Conservation (phyloP, 768 basidiomycete genomes). For the Calocera cornea region DNA sequence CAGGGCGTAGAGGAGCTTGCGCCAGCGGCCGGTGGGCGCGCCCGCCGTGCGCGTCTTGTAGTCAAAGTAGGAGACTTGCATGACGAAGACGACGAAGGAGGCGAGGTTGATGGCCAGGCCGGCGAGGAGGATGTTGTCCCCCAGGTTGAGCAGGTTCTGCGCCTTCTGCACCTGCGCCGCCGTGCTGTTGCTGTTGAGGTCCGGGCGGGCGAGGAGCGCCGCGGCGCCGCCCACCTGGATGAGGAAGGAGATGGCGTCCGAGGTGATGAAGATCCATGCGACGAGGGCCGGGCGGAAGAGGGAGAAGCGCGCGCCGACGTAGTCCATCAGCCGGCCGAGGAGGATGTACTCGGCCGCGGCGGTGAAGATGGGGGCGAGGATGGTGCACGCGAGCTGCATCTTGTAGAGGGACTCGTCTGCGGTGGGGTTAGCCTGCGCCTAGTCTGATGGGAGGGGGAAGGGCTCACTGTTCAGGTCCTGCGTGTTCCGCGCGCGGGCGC, state of each 20-base stretch:
- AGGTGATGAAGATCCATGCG: conserved; percentile 44
- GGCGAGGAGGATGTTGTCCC: not conserved
- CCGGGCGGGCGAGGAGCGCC: not conserved
- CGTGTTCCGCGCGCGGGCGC: not conserved
- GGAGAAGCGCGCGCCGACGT: conserved; percentile 37
- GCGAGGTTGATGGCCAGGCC: not conserved
- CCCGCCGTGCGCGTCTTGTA: not conserved
- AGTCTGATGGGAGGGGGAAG: not conserved
- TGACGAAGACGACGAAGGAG: not conserved
- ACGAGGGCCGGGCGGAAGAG: conserved; percentile 37
- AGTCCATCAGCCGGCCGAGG: conserved; percentile 44
- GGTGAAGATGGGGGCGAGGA: conserved; percentile 1
- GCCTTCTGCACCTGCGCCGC: not conserved
- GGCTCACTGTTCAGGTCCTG: not conserved
- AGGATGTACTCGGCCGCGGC: conserved; percentile 41
- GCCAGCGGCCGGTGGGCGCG: not conserved
- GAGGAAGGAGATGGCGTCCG: conserved; percentile 52
- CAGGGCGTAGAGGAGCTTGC: not conserved
- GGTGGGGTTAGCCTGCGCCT: not conserved
- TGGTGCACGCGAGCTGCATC: not conserved
- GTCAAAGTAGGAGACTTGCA: not conserved
- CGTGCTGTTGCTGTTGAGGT: not conserved
- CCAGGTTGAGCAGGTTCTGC: not conserved
- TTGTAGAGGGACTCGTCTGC: not conserved
- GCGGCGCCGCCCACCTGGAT: conserved; percentile 35